phyloP scores from a whole-genome alignment of 164 flowering plant genomes.

The Euptelea pleiosperma region DNA sequence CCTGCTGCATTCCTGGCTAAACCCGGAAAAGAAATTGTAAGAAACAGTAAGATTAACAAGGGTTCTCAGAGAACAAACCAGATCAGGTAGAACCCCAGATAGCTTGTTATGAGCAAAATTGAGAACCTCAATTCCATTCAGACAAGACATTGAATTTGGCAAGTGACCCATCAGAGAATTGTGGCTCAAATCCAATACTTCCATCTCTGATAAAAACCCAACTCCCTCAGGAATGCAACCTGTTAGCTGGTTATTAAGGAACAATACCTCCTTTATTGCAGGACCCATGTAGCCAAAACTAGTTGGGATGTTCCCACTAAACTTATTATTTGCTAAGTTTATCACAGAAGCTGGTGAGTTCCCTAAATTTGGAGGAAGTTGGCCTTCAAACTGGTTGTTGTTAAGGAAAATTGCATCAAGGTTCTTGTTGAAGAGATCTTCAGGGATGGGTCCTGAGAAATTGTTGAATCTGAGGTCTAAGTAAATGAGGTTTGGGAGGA shows the following conservation, averaged over 20 bases:
- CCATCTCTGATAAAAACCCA: constrained; percentile 60
- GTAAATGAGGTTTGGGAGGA: constrained; percentile 62
- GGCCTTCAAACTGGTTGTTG: constrained; percentile 66
- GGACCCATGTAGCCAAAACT: constrained; percentile 67
- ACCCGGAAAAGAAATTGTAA: constrained; percentile 88
- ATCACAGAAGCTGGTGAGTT: constrained; percentile 89
- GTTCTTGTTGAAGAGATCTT: constrained; percentile 53
- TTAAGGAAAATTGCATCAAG: constrained; percentile 83
- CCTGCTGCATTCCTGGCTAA: constrained; percentile 54
- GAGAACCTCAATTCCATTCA: constrained; percentile 60
- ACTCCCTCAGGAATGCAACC: constrained; percentile 91
- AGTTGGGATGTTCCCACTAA: constrained; percentile 63
- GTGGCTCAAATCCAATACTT: constrained; percentile 77
- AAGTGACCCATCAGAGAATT: constrained; percentile 77
- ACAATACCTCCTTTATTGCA: constrained; percentile 64
- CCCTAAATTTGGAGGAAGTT: constrained; percentile 66
- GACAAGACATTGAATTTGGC: constrained; percentile 77
- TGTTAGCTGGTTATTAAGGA: constrained; percentile 72
- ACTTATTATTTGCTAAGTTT: constrained; percentile 72
- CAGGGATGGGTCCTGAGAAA: constrained; percentile 71
- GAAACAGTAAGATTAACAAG: constrained; percentile 65
- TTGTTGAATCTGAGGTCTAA: constrained; percentile 80
- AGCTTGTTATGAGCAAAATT: constrained; percentile 76
- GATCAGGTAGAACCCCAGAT: constrained; percentile 66
- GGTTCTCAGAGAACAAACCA: constrained; percentile 59